These are phyloP conservation scores for Eremothecium coryli DNA, from an alignment of 1,139 yeast genomes.

Conservation along the genomic window DNA sequence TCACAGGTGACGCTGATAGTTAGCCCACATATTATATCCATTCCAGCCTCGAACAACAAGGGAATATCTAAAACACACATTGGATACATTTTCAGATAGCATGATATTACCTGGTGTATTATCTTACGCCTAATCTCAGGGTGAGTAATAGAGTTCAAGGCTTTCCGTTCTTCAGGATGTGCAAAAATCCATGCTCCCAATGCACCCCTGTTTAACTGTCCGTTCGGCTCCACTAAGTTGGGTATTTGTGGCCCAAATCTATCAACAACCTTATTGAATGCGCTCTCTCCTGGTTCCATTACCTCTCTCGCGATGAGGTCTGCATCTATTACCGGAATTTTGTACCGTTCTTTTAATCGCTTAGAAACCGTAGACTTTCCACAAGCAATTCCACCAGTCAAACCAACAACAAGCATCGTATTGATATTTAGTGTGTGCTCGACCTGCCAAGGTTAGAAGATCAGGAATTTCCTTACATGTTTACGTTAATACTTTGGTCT, in stretches of 20 bases:
- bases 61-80: conserved; percentile 85
- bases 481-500: no score
- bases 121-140: conserved; percentile 78
- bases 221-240: conserved; percentile 45
- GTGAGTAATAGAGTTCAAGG: conserved; percentile 71
- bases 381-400: conserved; percentile 93
- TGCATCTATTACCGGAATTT: conserved; percentile 70
- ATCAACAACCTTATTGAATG: conserved; percentile 54
- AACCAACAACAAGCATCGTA: conserved; percentile 78
- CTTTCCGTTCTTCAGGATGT: conserved; percentile 42
- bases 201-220: conserved; percentile 54
- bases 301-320: conserved; percentile 81
- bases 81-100: conserved; percentile 44
- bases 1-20: conserved; percentile 59
- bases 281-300: conserved; percentile 69
- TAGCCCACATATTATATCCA: conserved; percentile 63
- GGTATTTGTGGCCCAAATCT: conserved; percentile 51
- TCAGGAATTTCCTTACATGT: no score
- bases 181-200: conserved; percentile 77
- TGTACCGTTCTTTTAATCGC: conserved; percentile 42
- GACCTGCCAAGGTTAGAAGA: no score
- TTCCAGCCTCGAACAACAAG: conserved; percentile 67
- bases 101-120: conserved; percentile 43
- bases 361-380: conserved; percentile 90
- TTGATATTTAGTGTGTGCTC: no score